These are phyloP conservation scores for Penicillium lagena DNA, from an alignment of 495 filamentous ascomycete species.

Conservation along the genomic window DNA sequence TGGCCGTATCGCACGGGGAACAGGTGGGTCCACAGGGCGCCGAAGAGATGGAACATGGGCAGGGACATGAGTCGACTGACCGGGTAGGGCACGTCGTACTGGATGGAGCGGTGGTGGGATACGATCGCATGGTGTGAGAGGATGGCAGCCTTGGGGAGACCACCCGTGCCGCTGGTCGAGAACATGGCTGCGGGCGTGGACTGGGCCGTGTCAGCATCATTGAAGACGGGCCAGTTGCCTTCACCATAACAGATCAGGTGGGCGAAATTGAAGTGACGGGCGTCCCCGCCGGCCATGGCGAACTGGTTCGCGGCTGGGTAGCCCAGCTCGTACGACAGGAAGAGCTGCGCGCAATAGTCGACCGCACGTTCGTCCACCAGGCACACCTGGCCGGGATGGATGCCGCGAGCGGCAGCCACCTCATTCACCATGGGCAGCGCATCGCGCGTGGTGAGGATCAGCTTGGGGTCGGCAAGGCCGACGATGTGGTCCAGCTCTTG, in stretches of 20 bases:
- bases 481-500: slow-evolving; percentile 28
- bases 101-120: slow-evolving; percentile 44
- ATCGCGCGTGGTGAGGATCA: slow-evolving; percentile 24
- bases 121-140: slow-evolving; percentile 46
- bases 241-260: slow-evolving; percentile 45
- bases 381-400: slow-evolving; percentile 44
- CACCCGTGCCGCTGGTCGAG: slow-evolving; percentile 53
- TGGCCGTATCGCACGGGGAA: slow-evolving; percentile 50
- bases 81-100: slow-evolving; percentile 41
- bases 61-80: slow-evolving; percentile 49
- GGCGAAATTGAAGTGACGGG: slow-evolving; percentile 23
- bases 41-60: slow-evolving; percentile 62
- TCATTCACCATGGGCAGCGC: slow-evolving; percentile 15
- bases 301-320: slow-evolving; percentile 5
- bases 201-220: slow-evolving; percentile 35
- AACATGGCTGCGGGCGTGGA: slow-evolving; percentile 47
- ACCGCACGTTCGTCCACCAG: slow-evolving; percentile 38
- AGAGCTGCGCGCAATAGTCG: slow-evolving; percentile 27
- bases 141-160: slow-evolving; percentile 52
- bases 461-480: slow-evolving; percentile 19
- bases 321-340: slow-evolving; percentile 20
- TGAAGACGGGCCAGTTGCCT: slow-evolving; percentile 46
- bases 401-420: slow-evolving; percentile 24
- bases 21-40: slow-evolving; percentile 46
- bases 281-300: slow-evolving; percentile 10